Conservation (phyloP, 768 basidiomycete genomes). For the Termitomyces sp. region DNA sequence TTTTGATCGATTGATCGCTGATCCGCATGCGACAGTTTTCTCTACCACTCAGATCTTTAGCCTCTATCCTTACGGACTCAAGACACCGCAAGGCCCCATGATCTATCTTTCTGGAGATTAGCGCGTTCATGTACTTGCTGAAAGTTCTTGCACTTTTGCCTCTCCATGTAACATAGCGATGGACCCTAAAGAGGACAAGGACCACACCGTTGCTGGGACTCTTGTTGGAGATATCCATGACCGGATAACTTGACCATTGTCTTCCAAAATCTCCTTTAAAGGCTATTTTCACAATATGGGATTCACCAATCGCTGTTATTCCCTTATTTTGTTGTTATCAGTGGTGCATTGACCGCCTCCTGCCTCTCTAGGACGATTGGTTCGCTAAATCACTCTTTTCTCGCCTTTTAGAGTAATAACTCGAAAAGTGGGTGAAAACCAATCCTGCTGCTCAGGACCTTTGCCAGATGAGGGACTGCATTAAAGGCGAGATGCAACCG, state of each 20-base stretch:
- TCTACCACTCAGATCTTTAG: too few relatives aligned
- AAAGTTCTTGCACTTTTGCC: background rate
- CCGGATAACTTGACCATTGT: slow-evolving; percentile 9
- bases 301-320: background rate
- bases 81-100: background rate
- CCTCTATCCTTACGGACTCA: too few relatives aligned
- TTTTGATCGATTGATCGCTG: background rate
- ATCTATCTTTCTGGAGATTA: background rate
- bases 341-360: slow-evolving; percentile 11
- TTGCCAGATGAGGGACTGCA: background rate
- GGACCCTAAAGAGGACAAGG: background rate
- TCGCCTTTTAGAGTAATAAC: slow-evolving; percentile 13
- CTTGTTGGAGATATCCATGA: slow-evolving; percentile 7
- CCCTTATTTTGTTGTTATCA: slow-evolving; percentile 11
- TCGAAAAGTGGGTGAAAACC: slow-evolving; percentile 11
- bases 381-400: slow-evolving; percentile 8
- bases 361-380: slow-evolving; percentile 14
- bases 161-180: background rate
- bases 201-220: background rate
- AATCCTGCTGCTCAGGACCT: slow-evolving; percentile 2
- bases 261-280: slow-evolving; percentile 5
- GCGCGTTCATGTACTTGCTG: background rate
- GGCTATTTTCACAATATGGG: background rate
- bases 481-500: background rate
- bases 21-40: background rate